These are phyloP conservation scores for Orbilia brochopaga DNA, from an alignment of 2,329 filamentous ascomycete genomes.

Conservation along the genomic window DNA sequence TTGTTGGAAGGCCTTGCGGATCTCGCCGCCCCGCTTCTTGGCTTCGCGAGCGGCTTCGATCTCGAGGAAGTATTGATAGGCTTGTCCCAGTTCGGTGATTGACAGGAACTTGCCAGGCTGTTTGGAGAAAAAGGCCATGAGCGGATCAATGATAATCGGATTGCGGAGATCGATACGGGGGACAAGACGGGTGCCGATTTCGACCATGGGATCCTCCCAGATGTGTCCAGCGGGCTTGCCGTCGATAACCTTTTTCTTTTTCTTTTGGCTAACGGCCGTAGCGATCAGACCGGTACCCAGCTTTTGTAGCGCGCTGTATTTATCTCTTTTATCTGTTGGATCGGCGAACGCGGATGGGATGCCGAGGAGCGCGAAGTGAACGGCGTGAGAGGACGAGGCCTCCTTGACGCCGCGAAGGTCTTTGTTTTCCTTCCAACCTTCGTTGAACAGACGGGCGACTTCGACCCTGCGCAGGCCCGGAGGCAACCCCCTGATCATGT, in stretches of 20 bases:
- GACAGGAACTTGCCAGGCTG: slow-evolving; percentile 21
- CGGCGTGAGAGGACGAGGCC: too few relatives aligned
- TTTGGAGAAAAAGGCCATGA: slow-evolving; percentile 4
- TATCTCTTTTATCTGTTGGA: too few relatives aligned
- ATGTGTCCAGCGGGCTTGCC: not conserved
- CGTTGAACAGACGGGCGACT: too few relatives aligned
- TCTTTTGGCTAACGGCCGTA: not conserved
- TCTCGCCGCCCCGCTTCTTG: slow-evolving; percentile 3
- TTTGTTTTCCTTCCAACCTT: too few relatives aligned
- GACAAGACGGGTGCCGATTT: not conserved
- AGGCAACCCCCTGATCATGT: too few relatives aligned
- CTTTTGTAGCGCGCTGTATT: too few relatives aligned
- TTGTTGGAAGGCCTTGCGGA: not conserved
- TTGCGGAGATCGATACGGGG: slow-evolving; percentile 29
- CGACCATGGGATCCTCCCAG: slow-evolving; percentile 1
- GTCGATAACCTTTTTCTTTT: not conserved
- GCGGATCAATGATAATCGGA: slow-evolving; percentile 24
- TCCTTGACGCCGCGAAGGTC: too few relatives aligned
- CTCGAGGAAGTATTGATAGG: slow-evolving; percentile 14
- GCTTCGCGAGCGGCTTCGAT: slow-evolving; percentile 6
- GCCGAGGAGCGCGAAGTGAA: too few relatives aligned
- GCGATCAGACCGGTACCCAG: too few relatives aligned
- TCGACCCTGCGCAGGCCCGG: too few relatives aligned
- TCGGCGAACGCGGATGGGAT: too few relatives aligned
- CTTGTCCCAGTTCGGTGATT: slow-evolving; percentile 8